Percentiles rank a stretch among this genome's conserved stretches.
phyloP scores from a whole-genome alignment of 331 rosid species.

The Saraca asoca region DNA sequence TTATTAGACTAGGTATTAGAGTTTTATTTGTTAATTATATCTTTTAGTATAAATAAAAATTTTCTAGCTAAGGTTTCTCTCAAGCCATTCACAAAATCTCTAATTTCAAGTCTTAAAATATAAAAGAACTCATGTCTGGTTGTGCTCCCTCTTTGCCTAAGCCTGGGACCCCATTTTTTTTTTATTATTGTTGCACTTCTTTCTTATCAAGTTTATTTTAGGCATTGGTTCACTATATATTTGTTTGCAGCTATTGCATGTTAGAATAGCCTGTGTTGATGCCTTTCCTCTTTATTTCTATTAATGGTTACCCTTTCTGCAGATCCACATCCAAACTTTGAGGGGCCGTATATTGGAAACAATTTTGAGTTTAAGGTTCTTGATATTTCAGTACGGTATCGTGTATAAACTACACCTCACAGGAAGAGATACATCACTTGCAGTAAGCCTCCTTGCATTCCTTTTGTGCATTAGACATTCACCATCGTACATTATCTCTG shows the following conservation, averaged over 20 bases:
- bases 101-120: conserved; percentile 2
- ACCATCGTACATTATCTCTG: conserved; percentile 5
- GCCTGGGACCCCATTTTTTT: too few species aligned
- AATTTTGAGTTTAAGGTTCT: conserved; percentile 80
- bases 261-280: conserved; percentile 21
- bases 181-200: background rate
- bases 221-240: background rate
- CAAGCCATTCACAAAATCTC: too few species aligned
- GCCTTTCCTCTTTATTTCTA: conserved; percentile 16
- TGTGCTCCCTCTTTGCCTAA: too few species aligned
- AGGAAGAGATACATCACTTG: conserved; percentile 69
- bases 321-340: conserved; percentile 82
- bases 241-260: conserved; percentile 8
- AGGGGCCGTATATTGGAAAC: conserved; percentile 96
- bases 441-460: conserved; percentile 54
- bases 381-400: conserved; percentile 76
- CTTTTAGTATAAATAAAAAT: too few species aligned
- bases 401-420: conserved; percentile 90
- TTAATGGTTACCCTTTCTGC: conserved; percentile 33
- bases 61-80: too few species aligned
- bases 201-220: background rate
- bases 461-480: conserved; percentile 22
- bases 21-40: too few species aligned
- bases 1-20: too few species aligned
- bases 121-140: conserved; percentile 15